phyloP scores from a whole-genome alignment of 352 stramenopile genomes.

The Thalassiosira livingstoniorum region DNA sequence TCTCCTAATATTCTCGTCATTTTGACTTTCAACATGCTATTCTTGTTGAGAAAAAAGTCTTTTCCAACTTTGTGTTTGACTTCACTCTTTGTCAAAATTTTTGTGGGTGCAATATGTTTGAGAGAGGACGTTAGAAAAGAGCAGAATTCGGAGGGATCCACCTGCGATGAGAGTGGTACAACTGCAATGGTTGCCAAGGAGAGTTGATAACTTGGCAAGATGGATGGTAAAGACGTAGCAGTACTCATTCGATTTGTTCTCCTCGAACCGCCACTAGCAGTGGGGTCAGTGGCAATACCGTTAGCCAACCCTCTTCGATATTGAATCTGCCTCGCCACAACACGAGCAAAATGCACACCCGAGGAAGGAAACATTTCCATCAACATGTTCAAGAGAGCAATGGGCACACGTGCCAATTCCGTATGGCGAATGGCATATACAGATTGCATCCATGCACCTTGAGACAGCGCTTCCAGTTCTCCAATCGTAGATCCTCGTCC shows the following conservation, averaged over 20 bases:
- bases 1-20: conserved; percentile 61
- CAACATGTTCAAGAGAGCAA: conserved; percentile 49
- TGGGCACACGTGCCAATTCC: conserved; percentile 62
- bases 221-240: conserved; percentile 8
- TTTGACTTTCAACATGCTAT: conserved; percentile 55
- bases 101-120: conserved; percentile 55
- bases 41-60: conserved; percentile 43
- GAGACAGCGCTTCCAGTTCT: conserved; percentile 49
- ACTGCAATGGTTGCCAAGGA: conserved; percentile 68
- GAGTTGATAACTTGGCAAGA: conserved; percentile 66
- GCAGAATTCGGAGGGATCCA: conserved; percentile 52
- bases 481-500: conserved; percentile 61
- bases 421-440: conserved; percentile 62
- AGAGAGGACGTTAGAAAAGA: conserved; percentile 37
- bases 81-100: conserved; percentile 56
- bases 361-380: conserved; percentile 55
- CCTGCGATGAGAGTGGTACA: conserved; percentile 49
- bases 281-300: neutral
- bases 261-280: too few relatives aligned
- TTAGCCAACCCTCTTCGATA: neutral
- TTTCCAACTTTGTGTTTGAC: conserved; percentile 45
- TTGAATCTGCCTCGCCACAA: conserved; percentile 52
- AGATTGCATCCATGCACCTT: conserved; percentile 41
- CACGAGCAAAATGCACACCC: conserved; percentile 62
- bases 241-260: too few relatives aligned